Conservation (phyloP, 2,329 filamentous ascomycete species). For the Aspergillus ochraceus region DNA sequence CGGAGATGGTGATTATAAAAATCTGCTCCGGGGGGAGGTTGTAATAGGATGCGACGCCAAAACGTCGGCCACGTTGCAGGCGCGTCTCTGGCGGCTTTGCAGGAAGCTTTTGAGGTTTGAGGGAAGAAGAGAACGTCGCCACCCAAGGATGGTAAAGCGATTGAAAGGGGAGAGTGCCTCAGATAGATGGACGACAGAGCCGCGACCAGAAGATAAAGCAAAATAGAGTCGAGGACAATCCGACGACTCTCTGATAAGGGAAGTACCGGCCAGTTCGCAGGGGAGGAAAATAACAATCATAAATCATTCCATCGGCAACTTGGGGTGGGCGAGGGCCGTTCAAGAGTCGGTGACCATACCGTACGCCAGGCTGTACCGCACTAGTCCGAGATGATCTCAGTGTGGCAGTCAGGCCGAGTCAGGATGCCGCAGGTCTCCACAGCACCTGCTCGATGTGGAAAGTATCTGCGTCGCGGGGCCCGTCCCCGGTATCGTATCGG, state of each 20-base stretch:
- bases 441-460: not conserved
- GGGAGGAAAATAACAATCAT: constrained; percentile 23
- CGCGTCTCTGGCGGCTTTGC: constrained; percentile 32
- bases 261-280: constrained; percentile 1
- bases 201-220: constrained; percentile 17
- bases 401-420: constrained; percentile 4
- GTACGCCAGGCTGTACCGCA: constrained; percentile 5
- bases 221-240: constrained; percentile 8
- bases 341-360: constrained; percentile 9
- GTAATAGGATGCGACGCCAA: constrained; percentile 31
- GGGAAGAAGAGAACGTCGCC: constrained; percentile 21
- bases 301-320: constrained; percentile 13
- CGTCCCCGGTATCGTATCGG: constrained; percentile 20
- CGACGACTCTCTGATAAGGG: constrained; percentile 9
- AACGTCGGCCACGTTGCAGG: constrained; percentile 47
- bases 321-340: constrained; percentile 11
- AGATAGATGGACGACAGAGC: constrained; percentile 5
- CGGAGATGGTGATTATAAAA: constrained; percentile 10
- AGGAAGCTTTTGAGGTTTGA: constrained; percentile 1
- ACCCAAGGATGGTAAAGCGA: constrained; percentile 12
- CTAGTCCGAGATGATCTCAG: not conserved
- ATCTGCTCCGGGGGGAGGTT: constrained; percentile 11
- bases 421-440: not conserved
- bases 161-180: constrained; percentile 5
- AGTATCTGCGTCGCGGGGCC: constrained; percentile 5